These are phyloP conservation scores for Yarrowia sp. DNA, from an alignment of 805 yeast species.

Conservation along the genomic window DNA sequence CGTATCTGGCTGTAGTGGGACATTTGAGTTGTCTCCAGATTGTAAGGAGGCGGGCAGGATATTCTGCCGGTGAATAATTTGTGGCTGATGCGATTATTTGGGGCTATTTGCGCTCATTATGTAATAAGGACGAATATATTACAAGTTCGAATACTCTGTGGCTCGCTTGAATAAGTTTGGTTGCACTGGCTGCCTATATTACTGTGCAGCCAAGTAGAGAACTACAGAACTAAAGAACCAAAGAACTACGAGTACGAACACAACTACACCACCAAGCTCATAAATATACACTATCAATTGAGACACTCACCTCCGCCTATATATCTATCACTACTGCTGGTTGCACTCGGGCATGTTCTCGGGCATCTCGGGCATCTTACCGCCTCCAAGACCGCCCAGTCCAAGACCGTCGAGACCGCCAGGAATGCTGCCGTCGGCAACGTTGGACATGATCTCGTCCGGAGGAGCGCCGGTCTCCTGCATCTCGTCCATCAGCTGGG, in stretches of 20 bases:
- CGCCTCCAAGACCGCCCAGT: constrained; percentile 32
- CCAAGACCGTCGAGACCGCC: constrained; percentile 34
- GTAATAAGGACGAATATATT: no score
- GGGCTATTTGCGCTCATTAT: no score
- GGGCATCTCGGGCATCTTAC: constrained; percentile 27
- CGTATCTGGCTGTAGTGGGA: constrained; percentile 1
- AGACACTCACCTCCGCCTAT: neutral
- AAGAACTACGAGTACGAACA: no score
- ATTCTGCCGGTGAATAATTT: neutral
- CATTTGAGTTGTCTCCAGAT: constrained; percentile 2
- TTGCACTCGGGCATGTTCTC: constrained; percentile 27
- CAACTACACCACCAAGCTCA: neutral
- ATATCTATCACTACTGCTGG: constrained; percentile 23
- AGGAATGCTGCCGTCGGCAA: constrained; percentile 45
- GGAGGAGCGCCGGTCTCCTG: constrained; percentile 81
- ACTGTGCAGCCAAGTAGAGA: no score
- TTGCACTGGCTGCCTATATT: no score
- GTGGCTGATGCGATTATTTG: no score
- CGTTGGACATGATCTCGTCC: constrained; percentile 62
- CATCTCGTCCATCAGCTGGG: constrained; percentile 56
- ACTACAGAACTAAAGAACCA: no score
- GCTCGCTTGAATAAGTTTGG: no score
- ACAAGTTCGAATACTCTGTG: no score
- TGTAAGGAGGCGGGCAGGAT: neutral
- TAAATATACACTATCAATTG: constrained; percentile 12